Conservation (phyloP, 768 basidiomycete species). For the Lactarius evosmus region DNA sequence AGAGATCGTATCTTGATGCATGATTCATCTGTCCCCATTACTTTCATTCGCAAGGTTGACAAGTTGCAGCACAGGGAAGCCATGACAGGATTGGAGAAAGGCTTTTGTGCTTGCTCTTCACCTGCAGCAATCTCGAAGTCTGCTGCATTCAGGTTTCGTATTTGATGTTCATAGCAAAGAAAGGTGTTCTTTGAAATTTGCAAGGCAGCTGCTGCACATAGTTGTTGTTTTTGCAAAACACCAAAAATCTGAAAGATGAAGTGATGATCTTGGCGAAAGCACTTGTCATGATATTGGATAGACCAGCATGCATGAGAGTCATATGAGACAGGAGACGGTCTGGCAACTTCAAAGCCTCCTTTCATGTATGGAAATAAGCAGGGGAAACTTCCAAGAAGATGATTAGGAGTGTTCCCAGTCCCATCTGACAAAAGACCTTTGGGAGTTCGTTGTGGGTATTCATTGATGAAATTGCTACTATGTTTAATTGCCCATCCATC, state of each 20-base stretch:
- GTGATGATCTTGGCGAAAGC: too few species aligned
- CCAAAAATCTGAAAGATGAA: too few species aligned
- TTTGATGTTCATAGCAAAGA: too few species aligned
- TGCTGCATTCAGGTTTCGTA: too few species aligned
- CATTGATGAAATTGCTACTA: not conserved
- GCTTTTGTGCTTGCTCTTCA: not conserved
- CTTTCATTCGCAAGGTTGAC: not conserved
- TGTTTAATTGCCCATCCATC: not conserved
- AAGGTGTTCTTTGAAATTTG: too few species aligned
- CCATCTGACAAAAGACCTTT: fast-evolving
- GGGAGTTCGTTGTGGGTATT: not conserved
- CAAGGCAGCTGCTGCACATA: too few species aligned
- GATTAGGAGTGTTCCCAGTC: not conserved
- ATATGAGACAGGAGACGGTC: too few species aligned
- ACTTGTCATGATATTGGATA: too few species aligned
- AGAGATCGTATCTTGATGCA: not conserved
- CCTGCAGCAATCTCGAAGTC: not conserved
- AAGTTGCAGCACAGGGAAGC: not conserved
- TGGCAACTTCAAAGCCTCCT: too few species aligned
- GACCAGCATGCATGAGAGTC: too few species aligned
- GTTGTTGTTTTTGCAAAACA: too few species aligned
- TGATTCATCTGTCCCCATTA: not conserved
- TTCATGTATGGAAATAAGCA: too few species aligned
- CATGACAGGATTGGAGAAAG: not conserved
- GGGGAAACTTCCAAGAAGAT: not conserved